Evolutionary conservation across 2,329 filamentous ascomycete species (phyloP).

Genomic region (Penicillium sp.): DNA sequence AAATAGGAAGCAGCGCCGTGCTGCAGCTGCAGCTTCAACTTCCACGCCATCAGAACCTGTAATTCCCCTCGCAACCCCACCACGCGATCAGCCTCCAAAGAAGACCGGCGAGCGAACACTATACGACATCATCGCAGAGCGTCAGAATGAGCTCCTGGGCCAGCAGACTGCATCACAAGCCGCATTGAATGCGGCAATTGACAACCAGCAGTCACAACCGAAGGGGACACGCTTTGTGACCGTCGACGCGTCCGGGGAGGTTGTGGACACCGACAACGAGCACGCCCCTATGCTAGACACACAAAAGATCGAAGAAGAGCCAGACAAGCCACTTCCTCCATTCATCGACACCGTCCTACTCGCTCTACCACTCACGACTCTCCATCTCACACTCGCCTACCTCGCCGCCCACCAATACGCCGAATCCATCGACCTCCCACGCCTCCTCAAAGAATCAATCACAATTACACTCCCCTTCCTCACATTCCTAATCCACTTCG

Average conservation of each 20-base stretch:
- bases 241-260: slow-evolving; percentile 26
- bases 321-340: slow-evolving; percentile 30
- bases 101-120: slow-evolving; percentile 35
- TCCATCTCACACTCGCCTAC: slow-evolving; percentile 45
- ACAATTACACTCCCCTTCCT: slow-evolving; percentile 41
- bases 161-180: slow-evolving; percentile 3
- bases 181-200: background rate
- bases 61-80: slow-evolving; percentile 18
- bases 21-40: slow-evolving; percentile 21
- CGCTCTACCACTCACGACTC: slow-evolving; percentile 39
- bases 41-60: slow-evolving; percentile 10
- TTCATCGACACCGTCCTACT: slow-evolving; percentile 43
- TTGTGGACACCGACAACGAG: slow-evolving; percentile 16
- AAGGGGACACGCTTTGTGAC: slow-evolving; percentile 32
- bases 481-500: slow-evolving; percentile 42
- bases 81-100: slow-evolving; percentile 26
- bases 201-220: slow-evolving; percentile 8
- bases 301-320: slow-evolving; percentile 13
- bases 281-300: slow-evolving; percentile 6
- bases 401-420: slow-evolving; percentile 47
- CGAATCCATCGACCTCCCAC: slow-evolving; percentile 31
- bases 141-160: slow-evolving; percentile 33
- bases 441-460: slow-evolving; percentile 34
- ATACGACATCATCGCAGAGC: slow-evolving; percentile 44
- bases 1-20: slow-evolving; percentile 41